Evolutionary conservation across 202 grass and related monocot genomes (phyloP), one percentile per base, ranked within the genome.

Genomic region (Musa balbisiana): DNA sequence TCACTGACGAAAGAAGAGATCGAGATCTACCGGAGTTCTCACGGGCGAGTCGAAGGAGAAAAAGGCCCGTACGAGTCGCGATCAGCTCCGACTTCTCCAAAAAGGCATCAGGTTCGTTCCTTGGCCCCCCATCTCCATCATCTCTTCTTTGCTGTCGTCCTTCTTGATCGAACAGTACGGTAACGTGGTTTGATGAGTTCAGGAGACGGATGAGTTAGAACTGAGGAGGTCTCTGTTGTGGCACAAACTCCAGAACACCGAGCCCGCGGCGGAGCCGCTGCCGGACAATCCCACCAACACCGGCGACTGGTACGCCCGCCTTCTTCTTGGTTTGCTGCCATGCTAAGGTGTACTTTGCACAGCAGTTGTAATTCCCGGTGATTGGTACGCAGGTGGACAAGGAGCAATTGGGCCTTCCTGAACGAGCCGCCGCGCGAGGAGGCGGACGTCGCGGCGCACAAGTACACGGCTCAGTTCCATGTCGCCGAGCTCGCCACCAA

Each of bases 1-100:
- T 96, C 92, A 3, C 81, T 92, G 56, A 96, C 85, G 1, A 92
- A 67, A 51, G 92, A 96, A 15, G 89, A 96, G 52, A 88, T 96
- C 66, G 85, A 87, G 12, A 78, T 82, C 25, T 96, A 86, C 84
- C 73, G 92, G 89, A 82, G 60, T 76, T 82, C 75, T 59, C 83
- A 68, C n/a, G 51, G 75, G 15, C 85, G 54, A 21, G 52, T 67
- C 4, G 29, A 54, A 8, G 29, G 76, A 4, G 43, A 17, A 14
- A 17, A 76, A 33, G 58, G 4, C 4, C 33, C 33, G 33, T 43
- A 71, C 72, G 58, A 62, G 26, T 69, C 49, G 27, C 14, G 64
- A 3, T 62, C 9, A 72, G 71, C 26, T 83, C 67, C 49, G 19
- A 23, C 13, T 64, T 58, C 43, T 65, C 87, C 9, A 11, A 53